Evolutionary conservation across 78 protist species (phyloP), one percentile per base, ranked within the genome.

Genomic region (Tieghemostelium lacteum): DNA sequence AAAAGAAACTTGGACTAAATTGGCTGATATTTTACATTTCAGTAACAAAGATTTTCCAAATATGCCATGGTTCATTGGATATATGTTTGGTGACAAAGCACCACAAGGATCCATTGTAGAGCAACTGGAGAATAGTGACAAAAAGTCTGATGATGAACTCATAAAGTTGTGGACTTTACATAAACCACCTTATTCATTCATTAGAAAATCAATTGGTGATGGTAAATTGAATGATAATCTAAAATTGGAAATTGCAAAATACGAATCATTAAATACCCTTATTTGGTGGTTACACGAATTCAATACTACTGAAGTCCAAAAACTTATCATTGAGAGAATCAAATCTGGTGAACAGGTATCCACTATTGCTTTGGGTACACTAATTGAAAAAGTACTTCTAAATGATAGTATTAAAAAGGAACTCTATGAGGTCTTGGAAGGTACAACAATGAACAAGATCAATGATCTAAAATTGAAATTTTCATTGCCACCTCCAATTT

Each of bases 281-380:
- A 28, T 88, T n/a, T 88, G 94, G 94, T 88, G 87, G 86, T 70
- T 55, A 28, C 85, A 75, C 73, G 94, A 88, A 73, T 74, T 88
- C 17, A 31, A 69, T 1, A 19, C 8, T 26, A 49, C 33, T 26
- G 24, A 37, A 4, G 17, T 20, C 0, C 0, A 42, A 1, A 40
- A 37, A 5, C 14, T 72, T 10, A 58, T 64, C 3, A 65, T 75
- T 22, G 28, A 74, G 29, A 62, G 87, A 29, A 24, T 76, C 12
- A 20, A 70, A 19, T 26, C 28, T 74, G 76, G 71, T 37, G 69
- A 65, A 22, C 17, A 61, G 24, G 33, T 67, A 1, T 54, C 49
- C 8, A 76, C 49, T 3, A 26, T 88, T 26, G 40, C 85, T 19
- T 8, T 66, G 40, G 94, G 94, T 24, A 88, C 76, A 6, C 8